phyloP scores from a whole-genome alignment of 2,329 filamentous ascomycete species.

The Monosporascus sp. region DNA sequence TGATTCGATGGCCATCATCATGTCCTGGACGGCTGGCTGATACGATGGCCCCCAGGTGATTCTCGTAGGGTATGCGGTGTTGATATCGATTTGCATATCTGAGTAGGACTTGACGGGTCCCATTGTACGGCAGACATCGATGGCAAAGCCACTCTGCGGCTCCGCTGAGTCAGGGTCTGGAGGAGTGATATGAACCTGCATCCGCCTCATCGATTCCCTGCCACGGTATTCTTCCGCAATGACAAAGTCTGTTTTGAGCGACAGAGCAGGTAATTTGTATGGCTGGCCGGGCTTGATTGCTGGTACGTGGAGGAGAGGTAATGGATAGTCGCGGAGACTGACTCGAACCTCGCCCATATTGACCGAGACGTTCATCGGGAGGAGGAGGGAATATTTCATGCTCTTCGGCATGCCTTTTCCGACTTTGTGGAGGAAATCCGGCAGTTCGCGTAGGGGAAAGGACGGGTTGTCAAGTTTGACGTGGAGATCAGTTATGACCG shows the following conservation, averaged over 20 bases:
- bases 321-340: slow-evolving; percentile 86
- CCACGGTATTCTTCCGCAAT: slow-evolving; percentile 91
- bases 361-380: slow-evolving; percentile 85
- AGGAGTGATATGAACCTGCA: slow-evolving; percentile 77
- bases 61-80: slow-evolving; percentile 83
- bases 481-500: slow-evolving; percentile 78
- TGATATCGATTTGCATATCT: slow-evolving; percentile 85
- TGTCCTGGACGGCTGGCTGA: slow-evolving; percentile 95
- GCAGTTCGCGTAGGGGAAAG: slow-evolving; percentile 76
- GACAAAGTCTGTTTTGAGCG: slow-evolving; percentile 85
- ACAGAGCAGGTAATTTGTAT: slow-evolving; percentile 72
- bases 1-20: slow-evolving; percentile 99
- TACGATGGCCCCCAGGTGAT: slow-evolving; percentile 98
- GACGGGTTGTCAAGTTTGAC: slow-evolving; percentile 87
- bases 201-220: slow-evolving; percentile 70
- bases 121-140: slow-evolving; percentile 86
- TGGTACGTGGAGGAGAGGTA: slow-evolving; percentile 88
- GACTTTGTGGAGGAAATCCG: slow-evolving; percentile 78
- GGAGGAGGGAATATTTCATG: slow-evolving; percentile 82
- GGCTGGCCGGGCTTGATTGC: slow-evolving; percentile 75
- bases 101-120: slow-evolving; percentile 96
- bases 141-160: slow-evolving; percentile 63
- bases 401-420: slow-evolving; percentile 96
- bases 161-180: slow-evolving; percentile 50
- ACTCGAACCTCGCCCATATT: slow-evolving; percentile 86